Conservation (phyloP, 257 asterid genomes). For the Paraleonurus japonicus region DNA sequence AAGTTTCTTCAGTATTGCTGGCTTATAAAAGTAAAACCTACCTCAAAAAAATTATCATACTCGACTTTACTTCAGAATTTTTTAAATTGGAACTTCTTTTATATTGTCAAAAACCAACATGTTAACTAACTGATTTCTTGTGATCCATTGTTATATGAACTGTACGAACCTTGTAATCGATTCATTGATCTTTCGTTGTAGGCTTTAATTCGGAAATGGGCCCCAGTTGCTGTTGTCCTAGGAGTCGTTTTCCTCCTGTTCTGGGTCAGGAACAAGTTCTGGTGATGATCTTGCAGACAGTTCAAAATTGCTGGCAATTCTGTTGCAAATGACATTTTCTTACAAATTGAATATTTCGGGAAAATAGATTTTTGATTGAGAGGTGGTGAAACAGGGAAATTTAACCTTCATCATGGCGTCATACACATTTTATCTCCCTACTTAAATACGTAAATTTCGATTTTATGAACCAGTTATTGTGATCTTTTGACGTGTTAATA, state of each 20-base stretch:
- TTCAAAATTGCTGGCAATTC: conserved; percentile 13
- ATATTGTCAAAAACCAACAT: background rate
- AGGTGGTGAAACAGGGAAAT: conserved; percentile 9
- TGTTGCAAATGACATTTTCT: background rate
- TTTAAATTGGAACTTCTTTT: background rate
- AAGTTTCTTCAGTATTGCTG: conserved; percentile 3
- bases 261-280: conserved; percentile 79
- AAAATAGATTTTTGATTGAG: conserved; percentile 17
- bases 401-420: background rate
- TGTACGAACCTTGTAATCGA: background rate
- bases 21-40: background rate
- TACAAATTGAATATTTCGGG: conserved; percentile 9
- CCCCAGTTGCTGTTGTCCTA: conserved; percentile 86
- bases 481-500: background rate
- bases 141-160: background rate
- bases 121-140: no score
- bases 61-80: background rate
- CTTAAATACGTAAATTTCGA: background rate
- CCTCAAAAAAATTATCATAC: background rate
- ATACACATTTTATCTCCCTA: conserved; percentile 9
- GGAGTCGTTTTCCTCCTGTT: conserved; percentile 83
- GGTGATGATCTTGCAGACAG: conserved; percentile 53
- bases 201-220: conserved; percentile 96
- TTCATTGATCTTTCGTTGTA: conserved; percentile 27
- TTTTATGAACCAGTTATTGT: background rate